phyloP scores from a whole-genome alignment of 2,329 filamentous ascomycete species.

The Monosporascus sp. region DNA sequence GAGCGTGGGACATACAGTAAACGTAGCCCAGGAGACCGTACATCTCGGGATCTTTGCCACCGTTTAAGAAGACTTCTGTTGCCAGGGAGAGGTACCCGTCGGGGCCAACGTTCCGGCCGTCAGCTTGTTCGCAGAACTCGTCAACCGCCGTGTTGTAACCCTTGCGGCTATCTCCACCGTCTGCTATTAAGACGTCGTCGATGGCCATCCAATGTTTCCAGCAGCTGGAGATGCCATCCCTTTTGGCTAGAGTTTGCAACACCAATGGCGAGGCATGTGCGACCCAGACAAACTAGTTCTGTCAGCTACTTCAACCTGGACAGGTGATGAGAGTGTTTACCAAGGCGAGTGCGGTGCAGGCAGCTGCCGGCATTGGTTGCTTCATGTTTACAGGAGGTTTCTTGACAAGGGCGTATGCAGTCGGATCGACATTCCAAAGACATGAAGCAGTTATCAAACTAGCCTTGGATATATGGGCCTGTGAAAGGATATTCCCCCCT shows the following conservation, averaged over 20 bases:
- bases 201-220: slow-evolving; percentile 20
- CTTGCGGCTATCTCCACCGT: slow-evolving; percentile 19
- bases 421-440: too few species aligned
- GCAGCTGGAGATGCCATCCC: slow-evolving; percentile 23
- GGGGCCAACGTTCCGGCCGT: slow-evolving; percentile 15
- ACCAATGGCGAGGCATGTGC: not conserved
- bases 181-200: slow-evolving; percentile 20
- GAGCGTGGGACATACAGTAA: slow-evolving; percentile 16
- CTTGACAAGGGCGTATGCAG: too few species aligned
- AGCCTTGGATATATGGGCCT: too few species aligned
- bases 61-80: slow-evolving; percentile 23
- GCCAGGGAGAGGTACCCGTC: slow-evolving; percentile 23
- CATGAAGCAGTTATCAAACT: too few species aligned
- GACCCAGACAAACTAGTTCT: not conserved
- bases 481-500: too few species aligned
- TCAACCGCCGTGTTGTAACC: slow-evolving; percentile 21
- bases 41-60: slow-evolving; percentile 15
- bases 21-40: slow-evolving; percentile 25
- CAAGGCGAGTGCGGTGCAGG: too few species aligned
- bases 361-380: too few species aligned
- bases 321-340: too few species aligned
- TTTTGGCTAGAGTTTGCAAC: not conserved
- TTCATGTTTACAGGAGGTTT: too few species aligned
- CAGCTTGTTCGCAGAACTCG: slow-evolving; percentile 18
- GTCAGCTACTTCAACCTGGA: too few species aligned